Evolutionary conservation across 495 filamentous ascomycete genomes (phyloP).

Genomic region (Rusavskia elegans): DNA sequence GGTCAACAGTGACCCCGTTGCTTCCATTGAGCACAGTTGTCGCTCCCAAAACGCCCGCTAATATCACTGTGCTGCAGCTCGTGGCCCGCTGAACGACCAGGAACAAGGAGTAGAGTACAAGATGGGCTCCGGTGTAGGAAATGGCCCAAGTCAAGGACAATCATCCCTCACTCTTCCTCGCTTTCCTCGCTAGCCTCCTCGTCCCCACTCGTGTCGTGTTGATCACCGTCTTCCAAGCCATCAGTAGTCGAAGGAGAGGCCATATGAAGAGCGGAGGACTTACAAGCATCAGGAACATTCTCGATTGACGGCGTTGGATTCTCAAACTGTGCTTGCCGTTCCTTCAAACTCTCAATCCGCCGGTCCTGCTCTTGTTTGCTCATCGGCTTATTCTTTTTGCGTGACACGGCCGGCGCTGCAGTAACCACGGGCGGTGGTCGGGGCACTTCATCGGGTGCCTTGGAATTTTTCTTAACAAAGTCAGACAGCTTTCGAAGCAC

Average conservation of each 20-base stretch:
- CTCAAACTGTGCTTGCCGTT: constrained; percentile 32
- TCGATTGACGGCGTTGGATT: constrained; percentile 14
- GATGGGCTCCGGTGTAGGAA: not conserved
- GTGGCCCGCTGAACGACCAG: not conserved
- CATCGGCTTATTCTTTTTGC: constrained; percentile 99
- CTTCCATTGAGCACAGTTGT: not conserved
- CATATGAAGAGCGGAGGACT: not conserved
- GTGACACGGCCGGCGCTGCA: constrained; percentile 30
- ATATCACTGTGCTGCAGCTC: not conserved
- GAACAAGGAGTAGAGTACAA: no score
- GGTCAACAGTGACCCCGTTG: no score
- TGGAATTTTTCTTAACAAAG: constrained; percentile 54
- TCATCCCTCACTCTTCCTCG: constrained; percentile 31
- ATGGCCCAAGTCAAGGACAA: not conserved
- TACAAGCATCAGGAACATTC: constrained; percentile 1
- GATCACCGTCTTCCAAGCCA: not conserved
- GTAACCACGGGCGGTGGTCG: constrained; percentile 19
- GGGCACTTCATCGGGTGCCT: constrained; percentile 26
- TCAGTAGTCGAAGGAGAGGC: not conserved
- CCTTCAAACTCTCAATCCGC: constrained; percentile 64
- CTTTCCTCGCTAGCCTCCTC: constrained; percentile 39
- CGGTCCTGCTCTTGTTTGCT: constrained; percentile 84
- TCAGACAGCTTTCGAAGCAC: constrained; percentile 62
- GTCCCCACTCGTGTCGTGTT: constrained; percentile 32
- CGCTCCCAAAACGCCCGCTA: constrained; percentile 6